Evolutionary conservation across 2,329 filamentous ascomycete genomes (phyloP).

Genomic region (Colletotrichum sp.): DNA sequence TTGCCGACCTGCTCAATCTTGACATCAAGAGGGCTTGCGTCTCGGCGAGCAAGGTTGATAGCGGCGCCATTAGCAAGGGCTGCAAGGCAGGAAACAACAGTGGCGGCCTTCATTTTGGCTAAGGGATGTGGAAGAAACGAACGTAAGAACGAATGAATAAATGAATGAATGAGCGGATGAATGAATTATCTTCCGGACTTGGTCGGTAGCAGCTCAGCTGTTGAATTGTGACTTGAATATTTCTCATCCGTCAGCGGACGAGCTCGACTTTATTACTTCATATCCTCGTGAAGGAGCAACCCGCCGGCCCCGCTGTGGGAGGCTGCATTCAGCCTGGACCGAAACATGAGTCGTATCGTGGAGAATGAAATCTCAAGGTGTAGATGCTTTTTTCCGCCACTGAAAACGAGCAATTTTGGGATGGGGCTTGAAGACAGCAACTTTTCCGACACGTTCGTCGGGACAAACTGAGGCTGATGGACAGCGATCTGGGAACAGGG

Average conservation of each 20-base stretch:
- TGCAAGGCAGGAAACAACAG: constrained; percentile 37
- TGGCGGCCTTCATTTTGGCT: constrained; percentile 39
- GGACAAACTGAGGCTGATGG: background rate
- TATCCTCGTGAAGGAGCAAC: background rate
- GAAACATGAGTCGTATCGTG: background rate
- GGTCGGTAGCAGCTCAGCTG: background rate
- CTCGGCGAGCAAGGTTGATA: constrained; percentile 35
- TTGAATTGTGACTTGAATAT: background rate
- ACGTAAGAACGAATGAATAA: background rate
- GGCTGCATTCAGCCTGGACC: background rate
- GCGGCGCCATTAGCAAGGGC: constrained; percentile 37
- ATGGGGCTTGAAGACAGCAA: background rate
- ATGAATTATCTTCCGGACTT: background rate
- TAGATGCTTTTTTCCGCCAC: background rate
- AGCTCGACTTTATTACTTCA: background rate
- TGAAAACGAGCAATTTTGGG: background rate
- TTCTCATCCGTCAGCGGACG: background rate
- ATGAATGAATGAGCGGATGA: background rate
- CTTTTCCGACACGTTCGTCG: background rate
- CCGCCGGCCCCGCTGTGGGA: background rate
- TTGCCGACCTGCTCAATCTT: constrained; percentile 49
- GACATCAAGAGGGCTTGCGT: constrained; percentile 36
- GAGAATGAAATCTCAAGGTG: background rate
- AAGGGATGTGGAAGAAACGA: background rate
- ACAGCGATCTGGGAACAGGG: background rate